Evolutionary conservation across 2,329 filamentous ascomycete genomes (phyloP), one percentile per base, ranked within the genome.

Genomic region (Sporothrix mexicana): DNA sequence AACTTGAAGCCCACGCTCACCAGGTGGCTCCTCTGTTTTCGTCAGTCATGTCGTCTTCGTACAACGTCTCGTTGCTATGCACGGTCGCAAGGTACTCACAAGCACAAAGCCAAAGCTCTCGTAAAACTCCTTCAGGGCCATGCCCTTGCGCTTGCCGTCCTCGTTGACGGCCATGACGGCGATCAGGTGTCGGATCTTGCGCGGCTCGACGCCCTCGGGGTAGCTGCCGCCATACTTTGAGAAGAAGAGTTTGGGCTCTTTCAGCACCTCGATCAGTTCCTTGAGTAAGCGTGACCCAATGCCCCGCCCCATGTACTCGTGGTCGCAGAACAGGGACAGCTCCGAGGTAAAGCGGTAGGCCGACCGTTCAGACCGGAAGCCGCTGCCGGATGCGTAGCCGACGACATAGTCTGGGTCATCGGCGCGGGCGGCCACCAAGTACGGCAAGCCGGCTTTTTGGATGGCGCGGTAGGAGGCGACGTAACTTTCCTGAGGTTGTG

Each of bases 321-420:
- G 45, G 36, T 70, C 66, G 57, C 71, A 73, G 57, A 70, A 73
- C n/a, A 73, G 47, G 30, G 66, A 57, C 30, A 73, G 67, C 49
- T 73, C 71, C 2, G 55, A 51, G 17, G 71, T 17, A 17, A 64
- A 70, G 9, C 71, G 55, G 57, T 66, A 73, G 36, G 43, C 71
- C 3, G 36, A 49, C 15, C 61, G 70, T 13, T 53, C 70, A n/a
- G 30, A 25, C 43, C 69, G 69, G 30, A 64, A 71, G 15, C 55
- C 55, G 6, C 5, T 7, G 43, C 57, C 69, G 6, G 17, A 66
- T 0, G 70, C 20, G 47, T 67, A 71, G 59, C 70, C 70, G 3
- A 71, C 57, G 30, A 71, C 49, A 6, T 49, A 10, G 10, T 30
- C 36, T 7, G 30, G 23, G 47, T 25, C 47, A 9, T 41, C 70